Percentiles rank a stretch among this genome's conserved stretches.
phyloP scores from a whole-genome alignment of 495 filamentous ascomycete genomes.

The Cenococcum geophilum region DNA sequence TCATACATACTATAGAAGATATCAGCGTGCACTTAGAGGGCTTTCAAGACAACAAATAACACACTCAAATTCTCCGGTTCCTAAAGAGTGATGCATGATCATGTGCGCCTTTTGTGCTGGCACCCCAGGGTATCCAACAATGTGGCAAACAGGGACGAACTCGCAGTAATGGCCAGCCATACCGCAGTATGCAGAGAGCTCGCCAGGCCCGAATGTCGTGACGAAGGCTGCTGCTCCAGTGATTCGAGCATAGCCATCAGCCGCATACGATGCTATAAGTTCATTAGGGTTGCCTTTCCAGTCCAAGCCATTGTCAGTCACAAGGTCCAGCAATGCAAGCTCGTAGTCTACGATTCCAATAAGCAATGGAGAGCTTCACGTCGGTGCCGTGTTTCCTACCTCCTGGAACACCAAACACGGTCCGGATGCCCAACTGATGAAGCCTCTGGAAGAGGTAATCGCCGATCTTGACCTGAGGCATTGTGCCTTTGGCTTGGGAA shows the following conservation, averaged over 20 bases:
- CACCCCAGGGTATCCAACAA: constrained; percentile 53
- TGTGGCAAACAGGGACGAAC: constrained; percentile 55
- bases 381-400: no score
- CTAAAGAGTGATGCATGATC: constrained; percentile 31
- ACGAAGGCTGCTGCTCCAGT: constrained; percentile 29
- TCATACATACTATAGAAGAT: constrained; percentile 35
- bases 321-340: constrained; percentile 30
- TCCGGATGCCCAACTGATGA: constrained; percentile 13
- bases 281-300: constrained; percentile 32
- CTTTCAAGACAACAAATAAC: no score
- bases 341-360: constrained; percentile 32
- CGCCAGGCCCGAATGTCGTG: constrained; percentile 21
- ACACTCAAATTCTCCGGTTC: constrained; percentile 27
- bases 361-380: no score
- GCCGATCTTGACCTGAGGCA: constrained; percentile 9
- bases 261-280: constrained; percentile 31
- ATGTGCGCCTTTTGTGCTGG: constrained; percentile 5
- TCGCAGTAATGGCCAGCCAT: constrained; percentile 31
- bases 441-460: constrained; percentile 18
- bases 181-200: constrained; percentile 24
- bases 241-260: constrained; percentile 32
- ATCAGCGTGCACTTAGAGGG: constrained; percentile 29
- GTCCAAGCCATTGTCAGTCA: constrained; percentile 19
- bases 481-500: no score
- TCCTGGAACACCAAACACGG: constrained; percentile 20